These are phyloP conservation scores for Elsinoe perseae DNA, from an alignment of 2,329 filamentous ascomycete species.

Conservation along the genomic window DNA sequence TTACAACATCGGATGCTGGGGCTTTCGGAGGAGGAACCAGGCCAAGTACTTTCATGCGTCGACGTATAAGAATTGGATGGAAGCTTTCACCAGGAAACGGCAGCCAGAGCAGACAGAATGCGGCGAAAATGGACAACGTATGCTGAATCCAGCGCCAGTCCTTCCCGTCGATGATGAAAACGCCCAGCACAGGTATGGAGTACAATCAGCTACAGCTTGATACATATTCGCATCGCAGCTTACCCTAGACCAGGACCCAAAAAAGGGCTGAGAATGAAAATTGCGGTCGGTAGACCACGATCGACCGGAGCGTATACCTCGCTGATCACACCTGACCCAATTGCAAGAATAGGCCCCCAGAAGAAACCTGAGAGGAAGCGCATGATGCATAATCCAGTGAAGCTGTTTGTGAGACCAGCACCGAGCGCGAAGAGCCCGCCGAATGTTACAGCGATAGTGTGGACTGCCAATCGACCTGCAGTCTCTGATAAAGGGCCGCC, in stretches of 20 bases:
- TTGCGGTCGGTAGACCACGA: constrained; percentile 29
- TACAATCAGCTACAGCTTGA: too few species aligned
- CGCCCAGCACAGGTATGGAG: constrained; percentile 34
- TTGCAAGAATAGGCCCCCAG: constrained; percentile 32
- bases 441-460: constrained; percentile 57
- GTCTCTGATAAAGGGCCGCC: constrained; percentile 69
- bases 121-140: constrained; percentile 35
- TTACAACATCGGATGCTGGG: constrained; percentile 24
- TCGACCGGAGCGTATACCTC: constrained; percentile 32
- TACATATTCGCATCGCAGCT: constrained; percentile 16
- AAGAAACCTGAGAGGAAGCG: constrained; percentile 44
- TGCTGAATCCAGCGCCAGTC: constrained; percentile 37
- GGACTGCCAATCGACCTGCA: constrained; percentile 60
- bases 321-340: constrained; percentile 36
- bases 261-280: constrained; percentile 37
- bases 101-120: constrained; percentile 28
- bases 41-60: constrained; percentile 30
- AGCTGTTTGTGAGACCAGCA: constrained; percentile 47
- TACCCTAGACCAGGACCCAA: constrained; percentile 33
- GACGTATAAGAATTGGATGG: constrained; percentile 42
- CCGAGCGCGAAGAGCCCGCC: constrained; percentile 48
- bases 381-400: constrained; percentile 62
- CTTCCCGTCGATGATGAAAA: constrained; percentile 36
- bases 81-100: constrained; percentile 49
- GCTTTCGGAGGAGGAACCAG: constrained; percentile 21